Conservation (phyloP, 352 stramenopile species). For the Phytophthora melonis region DNA sequence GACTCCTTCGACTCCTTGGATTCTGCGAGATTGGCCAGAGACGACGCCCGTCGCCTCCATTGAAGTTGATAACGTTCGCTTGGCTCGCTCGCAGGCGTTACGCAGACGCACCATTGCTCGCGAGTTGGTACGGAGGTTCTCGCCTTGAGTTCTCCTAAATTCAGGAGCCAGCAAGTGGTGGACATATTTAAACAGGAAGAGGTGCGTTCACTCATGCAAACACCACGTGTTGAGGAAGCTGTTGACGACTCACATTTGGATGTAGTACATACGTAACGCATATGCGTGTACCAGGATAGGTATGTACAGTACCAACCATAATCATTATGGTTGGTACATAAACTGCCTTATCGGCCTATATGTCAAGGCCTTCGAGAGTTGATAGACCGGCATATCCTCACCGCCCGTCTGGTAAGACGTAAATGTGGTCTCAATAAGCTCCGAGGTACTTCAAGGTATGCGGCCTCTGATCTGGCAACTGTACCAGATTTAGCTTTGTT, state of each 20-base stretch:
- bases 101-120: constrained; percentile 6
- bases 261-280: no score
- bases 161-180: constrained; percentile 64
- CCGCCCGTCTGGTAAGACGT: no score
- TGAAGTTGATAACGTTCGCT: not conserved
- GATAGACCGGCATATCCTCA: no score
- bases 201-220: constrained; percentile 34
- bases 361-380: no score
- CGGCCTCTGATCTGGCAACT: no score
- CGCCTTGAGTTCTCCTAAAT: not conserved
- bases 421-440: no score
- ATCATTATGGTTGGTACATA: no score
- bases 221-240: not conserved
- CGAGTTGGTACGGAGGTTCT: not conserved
- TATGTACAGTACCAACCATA: no score
- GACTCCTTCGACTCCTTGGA: constrained; percentile 37
- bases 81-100: constrained; percentile 8
- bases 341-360: no score
- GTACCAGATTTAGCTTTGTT: no score
- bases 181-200: constrained; percentile 66
- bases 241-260: not conserved
- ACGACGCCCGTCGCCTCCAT: constrained; percentile 8
- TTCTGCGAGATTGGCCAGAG: constrained; percentile 35
- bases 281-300: no score
- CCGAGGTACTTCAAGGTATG: no score